A percentile compares a stretch with the other conserved stretches of the same genome.
phyloP scores from a whole-genome alignment of 1,284 basidiomycete genomes.

The Puccinia novopanici region DNA sequence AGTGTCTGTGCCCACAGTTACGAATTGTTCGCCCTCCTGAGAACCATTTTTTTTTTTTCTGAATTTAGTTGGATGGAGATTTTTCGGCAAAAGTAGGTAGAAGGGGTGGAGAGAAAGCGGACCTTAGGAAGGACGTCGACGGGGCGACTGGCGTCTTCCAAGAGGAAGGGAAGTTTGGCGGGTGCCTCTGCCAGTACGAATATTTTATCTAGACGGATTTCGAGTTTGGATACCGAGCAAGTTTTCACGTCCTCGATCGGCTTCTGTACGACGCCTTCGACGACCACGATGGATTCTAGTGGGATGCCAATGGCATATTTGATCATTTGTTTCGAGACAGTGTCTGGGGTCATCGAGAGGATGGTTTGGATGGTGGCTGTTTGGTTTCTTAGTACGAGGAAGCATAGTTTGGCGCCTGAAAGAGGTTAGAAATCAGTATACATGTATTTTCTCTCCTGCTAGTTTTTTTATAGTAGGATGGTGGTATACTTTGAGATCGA shows the following conservation, averaged over 20 bases:
- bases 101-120: neutral
- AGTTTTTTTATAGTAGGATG: conserved; percentile 30
- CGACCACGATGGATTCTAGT: conserved; percentile 86
- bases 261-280: conserved; percentile 78
- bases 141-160: conserved; percentile 87
- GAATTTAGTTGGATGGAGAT: no score
- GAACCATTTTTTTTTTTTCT: conserved; percentile 56
- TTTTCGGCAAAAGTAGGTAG: neutral
- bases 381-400: conserved; percentile 87
- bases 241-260: conserved; percentile 79
- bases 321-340: conserved; percentile 95
- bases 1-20: conserved; percentile 77
- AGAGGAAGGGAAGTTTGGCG: conserved; percentile 76
- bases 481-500: conserved; percentile 66
- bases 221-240: conserved; percentile 81
- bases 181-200: conserved; percentile 77
- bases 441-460: neutral
- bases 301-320: conserved; percentile 82
- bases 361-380: conserved; percentile 87
- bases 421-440: neutral
- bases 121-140: conserved; percentile 58
- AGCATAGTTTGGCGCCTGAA: conserved; percentile 79
- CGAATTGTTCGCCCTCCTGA: conserved; percentile 51
- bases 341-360: conserved; percentile 72
- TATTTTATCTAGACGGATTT: conserved; percentile 81